Conservation (phyloP, 2,329 filamentous ascomycete species). For the Cladosporium sp. region DNA sequence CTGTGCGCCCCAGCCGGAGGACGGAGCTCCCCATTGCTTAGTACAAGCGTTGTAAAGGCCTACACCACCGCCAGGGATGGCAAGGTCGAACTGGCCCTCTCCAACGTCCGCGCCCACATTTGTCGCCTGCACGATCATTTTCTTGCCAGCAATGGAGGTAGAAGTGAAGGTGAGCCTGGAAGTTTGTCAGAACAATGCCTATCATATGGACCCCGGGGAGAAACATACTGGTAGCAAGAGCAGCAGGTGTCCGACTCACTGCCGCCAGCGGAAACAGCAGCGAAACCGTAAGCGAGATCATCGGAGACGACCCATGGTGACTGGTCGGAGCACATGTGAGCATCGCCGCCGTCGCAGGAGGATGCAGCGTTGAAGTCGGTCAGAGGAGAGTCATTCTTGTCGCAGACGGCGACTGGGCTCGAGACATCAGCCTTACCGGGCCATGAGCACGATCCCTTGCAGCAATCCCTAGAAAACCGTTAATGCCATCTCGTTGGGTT, state of each 20-base stretch:
- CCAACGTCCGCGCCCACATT: slow-evolving; percentile 62
- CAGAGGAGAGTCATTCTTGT: slow-evolving; percentile 56
- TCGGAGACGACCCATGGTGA: slow-evolving; percentile 63
- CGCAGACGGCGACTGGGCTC: slow-evolving; percentile 55
- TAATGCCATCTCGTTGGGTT: slow-evolving; percentile 16
- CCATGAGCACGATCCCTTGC: slow-evolving; percentile 68
- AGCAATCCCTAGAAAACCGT: slow-evolving; percentile 60
- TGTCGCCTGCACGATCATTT: slow-evolving; percentile 64
- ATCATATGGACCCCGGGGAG: background rate
- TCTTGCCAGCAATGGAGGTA: slow-evolving; percentile 58
- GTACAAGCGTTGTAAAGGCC: slow-evolving; percentile 53
- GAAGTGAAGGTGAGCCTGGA: slow-evolving; percentile 56
- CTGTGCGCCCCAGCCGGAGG: slow-evolving; percentile 56
- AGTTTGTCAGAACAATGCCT: background rate
- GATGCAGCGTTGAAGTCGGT: slow-evolving; percentile 49
- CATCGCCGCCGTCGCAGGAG: slow-evolving; percentile 59
- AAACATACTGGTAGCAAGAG: slow-evolving; percentile 57
- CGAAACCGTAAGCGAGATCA: slow-evolving; percentile 62
- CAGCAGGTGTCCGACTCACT: slow-evolving; percentile 66
- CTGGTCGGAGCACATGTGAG: slow-evolving; percentile 64
- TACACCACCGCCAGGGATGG: slow-evolving; percentile 54
- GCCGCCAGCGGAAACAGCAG: slow-evolving; percentile 57
- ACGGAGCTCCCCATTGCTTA: slow-evolving; percentile 43
- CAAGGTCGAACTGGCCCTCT: slow-evolving; percentile 60
- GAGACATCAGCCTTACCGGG: slow-evolving; percentile 56